These are phyloP conservation scores for Exophiala sp. DNA, from an alignment of 2,329 filamentous ascomycete species.

Conservation along the genomic window DNA sequence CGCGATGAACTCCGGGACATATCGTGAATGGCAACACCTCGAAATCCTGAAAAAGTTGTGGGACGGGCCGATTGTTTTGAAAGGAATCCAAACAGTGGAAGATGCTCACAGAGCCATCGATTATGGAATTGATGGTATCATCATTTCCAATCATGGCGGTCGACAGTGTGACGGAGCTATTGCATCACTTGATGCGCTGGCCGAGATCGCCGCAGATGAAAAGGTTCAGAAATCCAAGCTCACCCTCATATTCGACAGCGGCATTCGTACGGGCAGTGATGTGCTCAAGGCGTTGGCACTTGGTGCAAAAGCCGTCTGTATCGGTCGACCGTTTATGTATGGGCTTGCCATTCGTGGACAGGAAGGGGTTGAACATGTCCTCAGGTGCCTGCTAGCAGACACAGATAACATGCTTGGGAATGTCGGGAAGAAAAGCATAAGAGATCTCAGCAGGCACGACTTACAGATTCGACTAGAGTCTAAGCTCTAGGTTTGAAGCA, in stretches of 20 bases:
- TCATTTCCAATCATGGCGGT: conserved; percentile 50
- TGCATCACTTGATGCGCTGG: conserved; percentile 49
- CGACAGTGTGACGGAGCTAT: conserved; percentile 49
- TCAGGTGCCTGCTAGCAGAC: conserved; percentile 48
- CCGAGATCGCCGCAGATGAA: conserved; percentile 54
- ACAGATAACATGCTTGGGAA: conserved; percentile 29
- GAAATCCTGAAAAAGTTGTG: conserved; percentile 52
- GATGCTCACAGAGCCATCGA: conserved; percentile 45
- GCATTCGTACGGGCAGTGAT: conserved; percentile 46
- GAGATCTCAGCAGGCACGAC: conserved; percentile 25
- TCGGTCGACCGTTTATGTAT: conserved; percentile 55
- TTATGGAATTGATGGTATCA: conserved; percentile 45
- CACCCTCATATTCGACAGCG: conserved; percentile 49
- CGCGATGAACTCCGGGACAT: conserved; percentile 48
- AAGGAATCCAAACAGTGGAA: conserved; percentile 51
- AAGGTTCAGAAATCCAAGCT: conserved; percentile 31
- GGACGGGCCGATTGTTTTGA: conserved; percentile 58
- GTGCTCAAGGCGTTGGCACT: conserved; percentile 48
- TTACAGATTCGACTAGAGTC: conserved; percentile 22
- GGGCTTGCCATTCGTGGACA: conserved; percentile 51
- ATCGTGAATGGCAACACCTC: conserved; percentile 56
- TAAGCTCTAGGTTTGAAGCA: conserved; percentile 15
- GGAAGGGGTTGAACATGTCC: conserved; percentile 48
- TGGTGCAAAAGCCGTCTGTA: conserved; percentile 54
- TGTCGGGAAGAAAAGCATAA: conserved; percentile 26